phyloP scores from a whole-genome alignment of 495 filamentous ascomycete species.

The Clavariopsis aquatica region DNA sequence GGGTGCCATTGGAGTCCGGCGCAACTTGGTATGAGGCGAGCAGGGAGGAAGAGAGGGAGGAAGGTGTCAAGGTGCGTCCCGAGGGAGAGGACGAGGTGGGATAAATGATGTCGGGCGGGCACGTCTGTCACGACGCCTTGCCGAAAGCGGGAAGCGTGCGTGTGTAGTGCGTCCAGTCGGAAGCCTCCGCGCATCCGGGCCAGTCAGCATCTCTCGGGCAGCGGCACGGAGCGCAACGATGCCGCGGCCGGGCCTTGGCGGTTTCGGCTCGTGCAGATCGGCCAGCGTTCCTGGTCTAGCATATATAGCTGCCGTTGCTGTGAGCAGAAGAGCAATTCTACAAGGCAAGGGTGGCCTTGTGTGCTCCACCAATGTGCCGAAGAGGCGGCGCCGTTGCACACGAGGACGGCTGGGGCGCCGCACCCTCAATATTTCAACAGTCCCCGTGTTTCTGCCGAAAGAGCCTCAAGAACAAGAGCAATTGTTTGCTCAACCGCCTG shows the following conservation, averaged over 20 bases:
- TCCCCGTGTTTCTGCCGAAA: too few relatives aligned
- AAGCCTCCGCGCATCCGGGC: neutral
- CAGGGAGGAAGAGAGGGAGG: neutral
- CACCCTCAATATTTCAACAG: too few relatives aligned
- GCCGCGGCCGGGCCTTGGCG: neutral
- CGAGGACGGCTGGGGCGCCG: too few relatives aligned
- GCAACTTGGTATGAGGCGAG: neutral
- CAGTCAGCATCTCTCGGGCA: neutral
- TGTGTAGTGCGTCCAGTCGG: neutral
- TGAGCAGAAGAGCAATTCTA: neutral
- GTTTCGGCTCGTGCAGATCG: neutral
- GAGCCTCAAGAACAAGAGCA: too few relatives aligned
- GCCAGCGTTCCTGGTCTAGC: neutral
- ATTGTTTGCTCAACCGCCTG: too few relatives aligned
- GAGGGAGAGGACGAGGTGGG: neutral
- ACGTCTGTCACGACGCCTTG: neutral
- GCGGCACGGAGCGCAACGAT: neutral
- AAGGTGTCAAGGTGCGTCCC: neutral
- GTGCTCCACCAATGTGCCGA: neutral
- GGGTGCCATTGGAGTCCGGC: neutral
- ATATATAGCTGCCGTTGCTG: neutral
- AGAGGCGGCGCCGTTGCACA: neutral
- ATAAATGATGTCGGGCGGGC: neutral
- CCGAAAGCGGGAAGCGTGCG: neutral
- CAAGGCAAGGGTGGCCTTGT: neutral